These are phyloP conservation scores for Amaranthus cruentus DNA, from an alignment of 148 eudicot genomes.

Conservation along the genomic window DNA sequence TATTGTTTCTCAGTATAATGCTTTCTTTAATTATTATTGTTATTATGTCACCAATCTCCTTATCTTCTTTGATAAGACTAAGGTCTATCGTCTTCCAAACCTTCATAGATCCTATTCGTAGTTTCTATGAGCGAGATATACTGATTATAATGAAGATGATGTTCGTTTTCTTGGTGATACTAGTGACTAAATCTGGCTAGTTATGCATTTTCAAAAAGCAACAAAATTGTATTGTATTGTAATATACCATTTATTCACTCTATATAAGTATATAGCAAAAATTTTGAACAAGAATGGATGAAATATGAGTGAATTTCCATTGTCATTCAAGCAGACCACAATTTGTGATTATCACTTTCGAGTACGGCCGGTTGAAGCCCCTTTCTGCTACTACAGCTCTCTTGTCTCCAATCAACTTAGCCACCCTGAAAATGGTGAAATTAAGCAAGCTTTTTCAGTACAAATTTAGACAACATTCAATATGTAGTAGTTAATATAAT, in stretches of 20 bases:
- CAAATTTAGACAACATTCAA: neutral
- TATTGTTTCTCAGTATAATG: too few species aligned
- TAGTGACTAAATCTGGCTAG: too few species aligned
- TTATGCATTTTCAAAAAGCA: slow-evolving; percentile 1
- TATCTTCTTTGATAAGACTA: too few species aligned
- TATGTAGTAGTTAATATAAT: neutral
- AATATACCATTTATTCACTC: slow-evolving; percentile 14
- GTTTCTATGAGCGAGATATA: too few species aligned
- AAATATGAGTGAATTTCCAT: neutral
- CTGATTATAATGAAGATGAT: too few species aligned
- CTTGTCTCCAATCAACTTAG: slow-evolving; percentile 83
- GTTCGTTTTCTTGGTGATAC: too few species aligned
- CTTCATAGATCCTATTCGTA: too few species aligned
- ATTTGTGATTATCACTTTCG: slow-evolving; percentile 67
- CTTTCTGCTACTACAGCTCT: slow-evolving; percentile 96
- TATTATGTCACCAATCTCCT: too few species aligned
- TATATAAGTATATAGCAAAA: slow-evolving; percentile 25
- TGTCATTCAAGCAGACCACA: slow-evolving; percentile 63
- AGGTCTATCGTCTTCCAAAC: too few species aligned
- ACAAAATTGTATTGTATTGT: neutral
- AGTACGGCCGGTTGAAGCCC: slow-evolving; percentile 91
- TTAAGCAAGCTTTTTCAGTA: slow-evolving; percentile 3
- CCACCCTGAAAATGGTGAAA: slow-evolving; percentile 40
- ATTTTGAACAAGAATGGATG: slow-evolving; percentile 14
- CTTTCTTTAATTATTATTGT: too few species aligned